Base-by-base conservation (phyloP, 2,329 filamentous ascomycete genomes). In the Pseudocercospora vitis region DNA sequence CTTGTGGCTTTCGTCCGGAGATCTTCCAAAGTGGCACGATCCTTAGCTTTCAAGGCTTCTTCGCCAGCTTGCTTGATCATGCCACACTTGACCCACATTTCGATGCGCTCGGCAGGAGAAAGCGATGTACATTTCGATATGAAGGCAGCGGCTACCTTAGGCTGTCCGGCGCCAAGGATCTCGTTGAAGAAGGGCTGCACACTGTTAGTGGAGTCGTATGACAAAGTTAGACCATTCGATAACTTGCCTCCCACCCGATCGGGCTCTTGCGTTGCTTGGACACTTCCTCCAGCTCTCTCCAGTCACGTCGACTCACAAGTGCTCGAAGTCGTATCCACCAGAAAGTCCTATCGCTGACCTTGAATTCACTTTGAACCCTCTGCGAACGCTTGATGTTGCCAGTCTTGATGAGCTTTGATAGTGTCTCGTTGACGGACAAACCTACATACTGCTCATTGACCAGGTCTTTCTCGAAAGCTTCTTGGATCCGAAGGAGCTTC, bases 61-160 rank as follows among this genome's bases (percentile, higher is more conserved):
- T 97, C 91, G 3, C 88, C 94, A 2, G 94, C 94, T 73, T 89
- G 91, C 23, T 87, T 81, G 39, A 90, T 78, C 84, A 96, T 83
- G 14, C 92, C 92, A 71, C 94, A 97, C 74, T 96, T 96, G 65
- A 95, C 85, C 81, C 91, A 99, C 92, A 99, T 96, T 62, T 87
- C 82, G 51, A 96, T 86, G 3, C 86, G 78, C 64, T 91, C 87
- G 2, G 82, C 80, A 1, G 81, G 77, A 39, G 85, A 80, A 42
- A 95, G 70, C 51, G 79, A 78, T 12, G 85, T 86, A 75, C 91
- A 96, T 72, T 97, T 97, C 2, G 89, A 85, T 48, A 97, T 84
- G 72, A 96, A 97, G 4, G 83, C 71, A 0, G 87, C 82, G 1
- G 94, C 94, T 12, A 96, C 79, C 57, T 91, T 87, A 4, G 89